Base-by-base conservation (phyloP, 129 eudicot species). In the carrot (Daucus carota) region DNA sequence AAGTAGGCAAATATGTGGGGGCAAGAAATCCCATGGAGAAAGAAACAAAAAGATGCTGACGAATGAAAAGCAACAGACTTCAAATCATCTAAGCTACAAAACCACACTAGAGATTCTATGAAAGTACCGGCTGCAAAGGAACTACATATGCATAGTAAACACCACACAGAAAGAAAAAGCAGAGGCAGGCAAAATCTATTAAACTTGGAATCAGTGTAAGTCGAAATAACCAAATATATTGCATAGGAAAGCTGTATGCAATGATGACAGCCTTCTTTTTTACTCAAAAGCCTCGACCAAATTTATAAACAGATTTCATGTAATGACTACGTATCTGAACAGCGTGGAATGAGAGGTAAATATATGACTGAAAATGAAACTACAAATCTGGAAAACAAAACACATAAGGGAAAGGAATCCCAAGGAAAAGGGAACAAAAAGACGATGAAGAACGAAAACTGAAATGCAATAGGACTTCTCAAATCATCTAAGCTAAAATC, bases 401-500 rank as follows among this genome's bases (percentile, higher is more conserved):
- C n/a, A n/a, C n/a, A n/a, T n/a, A n/a, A n/a, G n/a, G n/a, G n/a
- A n/a, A n/a, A 38, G 18, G 72, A 33, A 40, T 17, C 46, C 28
- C 44, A 69, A 17, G 42, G 24, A 8, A 6, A 69, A 69, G 42
- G 47, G 20, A 40, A 69, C 24, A n/a, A 18, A 67, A n/a, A 69
- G 43, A 69, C 6, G 13, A 38, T 38, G 28, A 69, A 69, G 47
- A 69, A 36, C 5, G 40, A 36, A 36, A 36, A 36, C 6, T 52
- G 8, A 20, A 69, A 20, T 2, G 42, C 1, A 69, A 38, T 44
- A 38, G n/a, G 29, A 36, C 46, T 33, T 33, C 3, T 33, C 3
- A 69, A 42, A 36, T 22, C 18, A 70, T 70, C 24, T 22, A 70
- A n/a, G 73, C 48, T 40, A 38, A 33, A 68, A 68, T 66, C 72